Conservation (phyloP, 106 monocot species). For the Dendrobium catenatum region DNA sequence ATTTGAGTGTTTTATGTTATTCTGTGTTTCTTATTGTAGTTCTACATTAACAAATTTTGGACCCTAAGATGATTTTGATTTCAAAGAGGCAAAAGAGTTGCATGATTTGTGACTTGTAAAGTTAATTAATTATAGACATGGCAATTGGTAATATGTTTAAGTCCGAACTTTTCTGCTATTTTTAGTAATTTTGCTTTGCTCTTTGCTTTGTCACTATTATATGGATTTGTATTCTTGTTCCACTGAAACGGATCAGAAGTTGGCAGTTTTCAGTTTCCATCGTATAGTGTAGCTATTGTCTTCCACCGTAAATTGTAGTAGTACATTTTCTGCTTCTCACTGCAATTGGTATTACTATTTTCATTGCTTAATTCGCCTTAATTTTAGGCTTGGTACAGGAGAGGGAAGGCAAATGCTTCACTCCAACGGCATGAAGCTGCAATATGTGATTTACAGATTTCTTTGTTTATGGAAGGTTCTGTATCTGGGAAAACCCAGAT, state of each 20-base stretch:
- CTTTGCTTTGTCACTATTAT: neutral
- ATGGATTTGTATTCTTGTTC: neutral
- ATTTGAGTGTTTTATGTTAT: neutral
- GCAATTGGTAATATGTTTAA: neutral
- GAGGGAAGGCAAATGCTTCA: conserved; percentile 71
- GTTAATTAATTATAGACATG: neutral
- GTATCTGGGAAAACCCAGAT: conserved; percentile 55
- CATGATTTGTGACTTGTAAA: neutral
- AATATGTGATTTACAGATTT: conserved; percentile 63
- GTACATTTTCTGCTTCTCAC: neutral
- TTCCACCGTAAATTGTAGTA: neutral
- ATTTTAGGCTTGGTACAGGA: conserved; percentile 82
- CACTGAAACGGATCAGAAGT: neutral
- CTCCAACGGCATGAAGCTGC: conserved; percentile 47
- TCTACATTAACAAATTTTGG: neutral
- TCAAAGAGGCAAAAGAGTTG: neutral
- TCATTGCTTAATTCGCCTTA: neutral
- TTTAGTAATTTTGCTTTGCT: neutral
- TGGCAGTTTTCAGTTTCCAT: neutral
- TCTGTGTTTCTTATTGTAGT: neutral
- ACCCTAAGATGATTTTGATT: neutral
- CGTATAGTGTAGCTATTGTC: neutral
- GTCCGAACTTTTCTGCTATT: neutral
- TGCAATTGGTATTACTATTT: neutral
- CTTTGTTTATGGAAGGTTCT: conserved; percentile 53